Conservation (phyloP, 805 yeast genomes). For the Wickerhamiella cacticola region DNA sequence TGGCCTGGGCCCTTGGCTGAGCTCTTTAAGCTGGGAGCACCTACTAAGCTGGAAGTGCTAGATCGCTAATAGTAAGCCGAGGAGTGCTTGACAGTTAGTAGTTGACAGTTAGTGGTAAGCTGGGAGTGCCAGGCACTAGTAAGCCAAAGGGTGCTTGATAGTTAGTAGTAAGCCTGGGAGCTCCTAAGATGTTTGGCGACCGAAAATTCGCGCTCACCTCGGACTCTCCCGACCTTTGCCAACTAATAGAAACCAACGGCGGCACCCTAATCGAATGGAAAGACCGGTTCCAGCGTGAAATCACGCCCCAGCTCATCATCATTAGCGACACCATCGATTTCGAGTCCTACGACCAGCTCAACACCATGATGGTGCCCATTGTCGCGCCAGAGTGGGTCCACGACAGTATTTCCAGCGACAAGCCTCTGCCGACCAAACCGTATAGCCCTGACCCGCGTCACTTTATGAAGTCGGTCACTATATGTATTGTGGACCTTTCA, state of each 20-base stretch:
- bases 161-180: too few species aligned
- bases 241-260: conserved; percentile 16
- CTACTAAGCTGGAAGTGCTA: too few species aligned
- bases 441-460: conserved; percentile 63
- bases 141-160: too few species aligned
- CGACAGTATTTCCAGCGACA: conserved; percentile 34
- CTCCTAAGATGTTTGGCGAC: conserved; percentile 10
- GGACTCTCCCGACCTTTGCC: conserved; percentile 11
- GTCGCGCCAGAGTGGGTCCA: conserved; percentile 51
- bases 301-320: conserved; percentile 29
- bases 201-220: conserved; percentile 4
- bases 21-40: too few species aligned
- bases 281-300: conserved; percentile 25
- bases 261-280: conserved; percentile 22
- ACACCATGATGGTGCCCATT: conserved; percentile 48
- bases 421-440: conserved; percentile 40
- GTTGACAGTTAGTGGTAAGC: too few species aligned
- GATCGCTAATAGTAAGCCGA: too few species aligned
- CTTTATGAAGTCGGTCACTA: conserved; percentile 48
- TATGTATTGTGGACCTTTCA: conserved; percentile 49
- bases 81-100: too few species aligned
- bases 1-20: too few species aligned
- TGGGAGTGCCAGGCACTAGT: too few species aligned
- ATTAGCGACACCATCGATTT: conserved; percentile 44
- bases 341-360: conserved; percentile 38